Conservation (phyloP, 371 early-diverging fungal genomes). For the Actinomucor elegans region DNA sequence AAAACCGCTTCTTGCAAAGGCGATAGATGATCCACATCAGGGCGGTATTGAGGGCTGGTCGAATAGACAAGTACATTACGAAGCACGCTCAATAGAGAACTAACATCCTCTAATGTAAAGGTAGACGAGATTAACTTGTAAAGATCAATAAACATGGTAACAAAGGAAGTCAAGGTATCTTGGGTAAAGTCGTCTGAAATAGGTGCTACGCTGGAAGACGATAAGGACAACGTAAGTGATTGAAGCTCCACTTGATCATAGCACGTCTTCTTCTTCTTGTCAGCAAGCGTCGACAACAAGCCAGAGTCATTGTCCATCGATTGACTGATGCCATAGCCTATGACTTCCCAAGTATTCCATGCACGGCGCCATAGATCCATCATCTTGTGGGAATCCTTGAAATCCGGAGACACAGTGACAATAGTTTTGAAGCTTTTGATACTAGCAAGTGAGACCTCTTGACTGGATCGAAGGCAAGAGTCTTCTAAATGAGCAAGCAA, state of each 20-base stretch:
- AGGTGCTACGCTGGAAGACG: constrained; percentile 30
- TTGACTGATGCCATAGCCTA: constrained; percentile 63
- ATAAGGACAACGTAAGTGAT: constrained; percentile 37
- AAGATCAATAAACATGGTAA: constrained; percentile 65
- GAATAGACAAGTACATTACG: constrained; percentile 58
- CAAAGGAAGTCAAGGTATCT: constrained; percentile 73
- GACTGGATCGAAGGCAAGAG: constrained; percentile 67
- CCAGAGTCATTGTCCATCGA: constrained; percentile 9
- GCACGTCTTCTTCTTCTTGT: neutral
- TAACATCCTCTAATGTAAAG: constrained; percentile 57
- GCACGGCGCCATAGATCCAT: constrained; percentile 64
- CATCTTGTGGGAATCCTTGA: constrained; percentile 30
- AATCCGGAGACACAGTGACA: constrained; percentile 42
- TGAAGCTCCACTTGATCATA: constrained; percentile 26
- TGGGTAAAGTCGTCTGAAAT: constrained; percentile 67
- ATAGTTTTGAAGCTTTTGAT: constrained; percentile 69
- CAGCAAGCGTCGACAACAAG: too few relatives aligned
- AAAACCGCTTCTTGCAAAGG: constrained; percentile 61
- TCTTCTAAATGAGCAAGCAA: constrained; percentile 76
- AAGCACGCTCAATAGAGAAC: constrained; percentile 53
- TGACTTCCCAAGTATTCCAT: constrained; percentile 79
- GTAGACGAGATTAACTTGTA: constrained; percentile 51
- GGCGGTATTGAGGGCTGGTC: constrained; percentile 55
- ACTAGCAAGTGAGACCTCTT: constrained; percentile 78
- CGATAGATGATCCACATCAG: constrained; percentile 56